Base-by-base conservation (phyloP, 2,329 filamentous ascomycete species). In the Didymella pomorum region DNA sequence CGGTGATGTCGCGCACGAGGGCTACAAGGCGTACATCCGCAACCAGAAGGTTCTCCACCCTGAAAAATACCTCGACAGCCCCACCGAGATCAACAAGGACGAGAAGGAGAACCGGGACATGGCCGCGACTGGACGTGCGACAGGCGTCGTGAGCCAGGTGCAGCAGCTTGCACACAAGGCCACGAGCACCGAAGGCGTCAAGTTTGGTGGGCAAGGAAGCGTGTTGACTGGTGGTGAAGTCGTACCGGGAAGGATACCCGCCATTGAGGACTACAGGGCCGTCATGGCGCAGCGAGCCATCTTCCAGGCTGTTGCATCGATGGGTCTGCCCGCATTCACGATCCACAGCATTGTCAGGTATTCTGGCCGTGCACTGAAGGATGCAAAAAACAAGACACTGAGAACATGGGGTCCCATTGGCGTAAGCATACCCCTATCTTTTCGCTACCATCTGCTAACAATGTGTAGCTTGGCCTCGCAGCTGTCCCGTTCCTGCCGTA, bases 271-370 rank as follows among this genome's bases (percentile, higher is more conserved):
- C 75, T 99, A 91, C 72, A 83, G 93, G 42, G 89, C 91, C 14
- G 92, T 99, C 6, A 96, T 97, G 90, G 89, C 88, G 23, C 92
- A 99, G 80, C 83, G 95, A 63, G 93, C 87, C 1, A 84, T 97
- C 21, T 99, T 99, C 79, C 95, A 99, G 79, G 87, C 87, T 64
- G 62, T 99, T 46, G 95, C 95, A 0, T 92, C 88, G 71, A 99
- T 99, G 95, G 95, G 92, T 2, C 78, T 98, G 65, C 95, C 94
- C 0, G 94, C 93, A 0, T 92, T 97, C 62, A 97, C 93, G 0
- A 97, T 98, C 57, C 94, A 97, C 78, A 93, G 89, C 61, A 89
- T 98, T 6, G 95, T 99, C 50, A 86, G 88, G 60, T 97, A 99
- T 73, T 93, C 91, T 0, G 93, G 95, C 0, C 83, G 83, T 37